Base-by-base conservation (phyloP, 352 stramenopile genomes). In the Globisporangium ultimum region DNA sequence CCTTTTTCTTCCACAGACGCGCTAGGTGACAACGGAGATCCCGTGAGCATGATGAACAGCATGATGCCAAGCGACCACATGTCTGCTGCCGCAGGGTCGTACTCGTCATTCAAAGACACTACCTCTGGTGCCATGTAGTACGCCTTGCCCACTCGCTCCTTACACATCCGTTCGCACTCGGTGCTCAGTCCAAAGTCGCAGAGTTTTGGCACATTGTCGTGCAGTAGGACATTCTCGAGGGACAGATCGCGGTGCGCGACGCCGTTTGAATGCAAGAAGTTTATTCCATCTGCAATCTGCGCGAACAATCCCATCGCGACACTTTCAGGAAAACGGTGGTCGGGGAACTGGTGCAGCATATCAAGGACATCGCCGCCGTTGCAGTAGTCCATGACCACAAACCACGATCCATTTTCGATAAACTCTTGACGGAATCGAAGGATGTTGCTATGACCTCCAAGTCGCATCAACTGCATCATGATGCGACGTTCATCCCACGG, bases 31-130 rank as follows among this genome's bases (percentile, higher is more conserved):
- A 86, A 67, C 17, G 77, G 78, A 7, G 78, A 81, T 0, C 81
- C 81, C 2, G 73, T 78, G 21, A 89, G 32, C 68, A 88, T 79
- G 58, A 87, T 76, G 69, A 86, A 89, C 12, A 91, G 58, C 43
- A 91, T 64, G 24, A 87, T 67, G 7, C 81, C 78, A 2, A 91
- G 67, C n/a, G 81, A 88, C 81, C 78, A 89, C 55, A 88, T 69
- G 34, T 91, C 81, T 14, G 78, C 78, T 1, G 50, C 74, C 11
- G 60, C 59, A 0, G 74, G 76, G 47, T 84, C 69, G 68, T 87
- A 87, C 22, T 48, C 15, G 15, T 13, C 38, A 17, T 67, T n/a
- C 11, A 61, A 51, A 1, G 59, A 50, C 17, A 79, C 66, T 3
- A 86, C 76, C 61, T 88, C 78, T 2, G 70, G 74, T 38, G 74